Evolutionary conservation across 2,329 filamentous ascomycete species (phyloP).

Genomic region (Dactylellina sp.): DNA sequence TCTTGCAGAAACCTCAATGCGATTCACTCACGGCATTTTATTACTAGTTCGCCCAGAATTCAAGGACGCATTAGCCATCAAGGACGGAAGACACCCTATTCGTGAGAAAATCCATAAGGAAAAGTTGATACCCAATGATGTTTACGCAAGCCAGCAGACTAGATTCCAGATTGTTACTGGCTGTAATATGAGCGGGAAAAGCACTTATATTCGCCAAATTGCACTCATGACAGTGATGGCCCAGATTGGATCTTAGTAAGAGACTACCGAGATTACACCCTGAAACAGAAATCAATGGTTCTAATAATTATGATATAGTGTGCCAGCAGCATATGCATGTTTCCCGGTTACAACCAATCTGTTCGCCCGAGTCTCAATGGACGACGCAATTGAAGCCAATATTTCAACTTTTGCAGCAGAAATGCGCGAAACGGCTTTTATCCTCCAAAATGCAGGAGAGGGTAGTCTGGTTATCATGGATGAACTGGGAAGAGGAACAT

Average conservation of each 20-base stretch:
- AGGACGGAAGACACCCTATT: slow-evolving; percentile 81
- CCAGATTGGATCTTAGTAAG: slow-evolving; percentile 71
- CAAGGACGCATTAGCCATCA: slow-evolving; percentile 76
- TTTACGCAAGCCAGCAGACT: slow-evolving; percentile 81
- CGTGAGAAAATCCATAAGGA: slow-evolving; percentile 77
- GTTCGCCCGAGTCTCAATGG: slow-evolving; percentile 86
- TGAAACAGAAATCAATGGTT: no score
- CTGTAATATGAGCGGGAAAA: slow-evolving; percentile 98
- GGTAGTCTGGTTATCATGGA: slow-evolving; percentile 86
- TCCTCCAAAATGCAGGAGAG: slow-evolving; percentile 82
- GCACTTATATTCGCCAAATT: slow-evolving; percentile 88
- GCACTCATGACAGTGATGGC: slow-evolving; percentile 91
- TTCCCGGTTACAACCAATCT: slow-evolving; percentile 84
- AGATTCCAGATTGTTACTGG: slow-evolving; percentile 92
- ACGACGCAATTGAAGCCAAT: slow-evolving; percentile 89
- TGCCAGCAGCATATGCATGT: slow-evolving; percentile 84
- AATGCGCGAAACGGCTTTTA: slow-evolving; percentile 96
- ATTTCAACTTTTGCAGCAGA: slow-evolving; percentile 93
- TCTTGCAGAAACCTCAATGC: background rate
- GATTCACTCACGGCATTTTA: no score
- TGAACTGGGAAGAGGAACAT: slow-evolving; percentile 90
- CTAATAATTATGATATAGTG: no score
- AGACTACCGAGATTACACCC: slow-evolving; percentile 17
- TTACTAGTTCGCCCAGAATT: slow-evolving; percentile 73
- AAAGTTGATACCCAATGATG: slow-evolving; percentile 87